phyloP scores from a whole-genome alignment of 306 rosid species.

The Albizia julibrissin region DNA sequence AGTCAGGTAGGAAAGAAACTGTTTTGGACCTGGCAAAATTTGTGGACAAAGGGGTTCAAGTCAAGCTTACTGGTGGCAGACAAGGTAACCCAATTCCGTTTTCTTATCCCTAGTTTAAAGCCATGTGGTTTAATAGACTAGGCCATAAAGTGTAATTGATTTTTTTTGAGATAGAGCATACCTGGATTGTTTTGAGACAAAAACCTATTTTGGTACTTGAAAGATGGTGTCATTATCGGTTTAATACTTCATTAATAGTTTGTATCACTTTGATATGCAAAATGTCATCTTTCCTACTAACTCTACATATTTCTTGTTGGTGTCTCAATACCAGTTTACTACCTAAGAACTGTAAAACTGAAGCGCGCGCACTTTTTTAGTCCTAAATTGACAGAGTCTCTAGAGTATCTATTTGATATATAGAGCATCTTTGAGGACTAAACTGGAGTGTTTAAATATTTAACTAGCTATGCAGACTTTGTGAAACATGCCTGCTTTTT shows the following conservation, averaged over 20 bases:
- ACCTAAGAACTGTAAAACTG: background rate
- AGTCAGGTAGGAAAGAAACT: constrained; percentile 82
- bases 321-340: background rate
- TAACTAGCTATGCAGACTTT: background rate
- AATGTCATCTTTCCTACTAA: background rate
- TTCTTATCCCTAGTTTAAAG: background rate
- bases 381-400: background rate
- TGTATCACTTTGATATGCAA: background rate
- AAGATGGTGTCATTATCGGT: background rate
- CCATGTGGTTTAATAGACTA: background rate
- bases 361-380: background rate
- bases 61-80: constrained; percentile 88
- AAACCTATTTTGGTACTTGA: background rate
- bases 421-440: background rate
- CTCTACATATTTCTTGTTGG: background rate
- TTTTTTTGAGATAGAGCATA: background rate
- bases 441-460: background rate
- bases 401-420: background rate
- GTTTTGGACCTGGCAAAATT: constrained; percentile 86
- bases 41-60: constrained; percentile 88
- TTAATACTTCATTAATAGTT: background rate
- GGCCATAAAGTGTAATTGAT: background rate
- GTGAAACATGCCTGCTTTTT: background rate
- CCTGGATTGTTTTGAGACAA: background rate
- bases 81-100: constrained; percentile 48